These are phyloP conservation scores for Mortierella sp. DNA, from an alignment of 371 early-diverging fungal genomes.

Conservation along the genomic window DNA sequence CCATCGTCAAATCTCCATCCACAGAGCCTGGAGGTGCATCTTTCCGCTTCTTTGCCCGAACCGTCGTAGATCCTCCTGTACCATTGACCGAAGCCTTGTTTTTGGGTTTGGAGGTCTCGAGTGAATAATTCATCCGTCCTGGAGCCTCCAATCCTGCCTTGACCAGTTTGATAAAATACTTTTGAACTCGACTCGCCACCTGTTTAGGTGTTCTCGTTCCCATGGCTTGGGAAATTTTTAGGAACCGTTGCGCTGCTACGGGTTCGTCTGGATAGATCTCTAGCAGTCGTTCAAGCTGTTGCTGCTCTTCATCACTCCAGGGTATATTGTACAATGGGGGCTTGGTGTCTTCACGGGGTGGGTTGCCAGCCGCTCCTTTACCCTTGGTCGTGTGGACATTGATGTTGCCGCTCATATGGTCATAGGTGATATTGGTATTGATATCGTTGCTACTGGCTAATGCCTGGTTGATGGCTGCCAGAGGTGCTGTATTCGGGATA, in stretches of 20 bases:
- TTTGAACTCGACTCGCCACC: slow-evolving; percentile 72
- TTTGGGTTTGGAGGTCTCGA: slow-evolving; percentile 42
- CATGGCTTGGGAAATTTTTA: slow-evolving; percentile 69
- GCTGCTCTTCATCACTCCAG: slow-evolving; percentile 75
- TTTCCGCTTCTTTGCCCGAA: slow-evolving; percentile 55
- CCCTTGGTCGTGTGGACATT: slow-evolving; percentile 18
- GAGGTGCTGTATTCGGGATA: too few species aligned
- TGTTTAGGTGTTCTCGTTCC: slow-evolving; percentile 71
- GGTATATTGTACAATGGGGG: slow-evolving; percentile 64
- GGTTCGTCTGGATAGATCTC: slow-evolving; percentile 71
- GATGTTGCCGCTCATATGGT: slow-evolving; percentile 51
- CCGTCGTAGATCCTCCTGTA: slow-evolving; percentile 6
- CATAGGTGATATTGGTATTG: slow-evolving; percentile 45
- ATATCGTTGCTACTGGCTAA: not conserved
- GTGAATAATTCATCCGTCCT: slow-evolving; percentile 60
- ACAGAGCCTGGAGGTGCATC: slow-evolving; percentile 22
- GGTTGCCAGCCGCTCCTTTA: slow-evolving; percentile 15
- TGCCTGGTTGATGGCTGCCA: too few species aligned
- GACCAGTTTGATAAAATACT: slow-evolving; percentile 74
- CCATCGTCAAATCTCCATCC: not conserved
- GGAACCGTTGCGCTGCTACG: slow-evolving; percentile 69
- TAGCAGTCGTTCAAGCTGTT: slow-evolving; percentile 63
- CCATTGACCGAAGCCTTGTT: slow-evolving; percentile 1
- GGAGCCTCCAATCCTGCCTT: slow-evolving; percentile 72
- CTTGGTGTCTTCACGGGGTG: slow-evolving; percentile 50